Conservation (phyloP, 139 green algal genomes). For the Ostreobium quekettii region DNA sequence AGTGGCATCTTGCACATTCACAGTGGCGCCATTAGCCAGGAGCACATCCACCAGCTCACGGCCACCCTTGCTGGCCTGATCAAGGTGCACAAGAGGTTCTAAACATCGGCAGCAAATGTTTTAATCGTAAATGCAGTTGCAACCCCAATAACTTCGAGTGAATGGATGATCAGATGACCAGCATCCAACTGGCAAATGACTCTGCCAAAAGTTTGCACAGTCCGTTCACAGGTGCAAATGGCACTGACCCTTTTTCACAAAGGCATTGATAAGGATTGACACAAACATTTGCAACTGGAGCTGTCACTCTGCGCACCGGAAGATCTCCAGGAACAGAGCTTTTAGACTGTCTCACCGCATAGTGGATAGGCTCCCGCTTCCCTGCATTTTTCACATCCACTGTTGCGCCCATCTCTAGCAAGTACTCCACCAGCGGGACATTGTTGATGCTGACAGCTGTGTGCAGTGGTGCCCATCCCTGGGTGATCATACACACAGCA, state of each 20-base stretch:
- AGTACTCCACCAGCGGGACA: neutral
- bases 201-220: too few relatives aligned
- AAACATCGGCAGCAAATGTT: neutral
- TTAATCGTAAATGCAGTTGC: neutral
- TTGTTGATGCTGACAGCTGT: neutral
- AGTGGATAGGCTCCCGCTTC: constrained; percentile 3
- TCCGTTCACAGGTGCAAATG: neutral
- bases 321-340: neutral
- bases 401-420: neutral
- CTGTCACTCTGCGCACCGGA: neutral
- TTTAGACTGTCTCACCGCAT: neutral
- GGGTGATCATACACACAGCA: too few relatives aligned
- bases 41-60: neutral
- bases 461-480: constrained; percentile 13
- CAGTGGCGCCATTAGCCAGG: neutral
- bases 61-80: constrained; percentile 8
- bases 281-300: neutral
- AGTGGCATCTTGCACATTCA: neutral
- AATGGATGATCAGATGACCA: too few relatives aligned
- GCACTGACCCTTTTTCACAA: neutral
- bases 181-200: too few relatives aligned
- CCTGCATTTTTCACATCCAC: neutral
- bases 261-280: neutral
- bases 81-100: neutral
- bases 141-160: neutral